A percentile compares a stretch with the other conserved stretches of the same genome.
Conservation (phyloP, 257 asterid species). For the Solanum rostratum region DNA sequence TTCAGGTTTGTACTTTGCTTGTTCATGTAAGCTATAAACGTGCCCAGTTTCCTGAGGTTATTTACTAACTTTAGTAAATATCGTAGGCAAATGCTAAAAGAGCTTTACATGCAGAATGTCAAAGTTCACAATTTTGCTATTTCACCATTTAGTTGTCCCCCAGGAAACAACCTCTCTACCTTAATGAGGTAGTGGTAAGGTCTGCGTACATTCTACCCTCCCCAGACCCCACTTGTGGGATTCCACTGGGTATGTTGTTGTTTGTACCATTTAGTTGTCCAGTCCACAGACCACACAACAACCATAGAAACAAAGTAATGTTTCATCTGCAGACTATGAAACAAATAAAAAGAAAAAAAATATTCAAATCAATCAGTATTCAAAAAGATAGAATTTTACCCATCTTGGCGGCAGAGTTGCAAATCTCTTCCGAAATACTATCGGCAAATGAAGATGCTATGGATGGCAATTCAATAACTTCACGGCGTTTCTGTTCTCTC, state of each 20-base stretch:
- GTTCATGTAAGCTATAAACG: background rate
- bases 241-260: too few relatives aligned
- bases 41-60: background rate
- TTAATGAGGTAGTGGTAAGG: too few relatives aligned
- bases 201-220: too few relatives aligned
- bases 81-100: background rate
- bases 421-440: conserved; percentile 89
- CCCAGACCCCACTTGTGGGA: too few relatives aligned
- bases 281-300: background rate
- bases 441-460: conserved; percentile 77
- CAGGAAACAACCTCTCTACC: too few relatives aligned
- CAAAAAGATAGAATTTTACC: conserved; percentile 38
- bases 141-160: background rate
- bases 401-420: conserved; percentile 98
- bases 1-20: background rate
- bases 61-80: background rate
- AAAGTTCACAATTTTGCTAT: background rate
- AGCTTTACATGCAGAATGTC: background rate
- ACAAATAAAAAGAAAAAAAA: background rate
- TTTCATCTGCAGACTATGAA: background rate
- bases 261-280: background rate
- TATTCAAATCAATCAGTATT: background rate
- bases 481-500: conserved; percentile 85
- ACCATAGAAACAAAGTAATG: background rate
- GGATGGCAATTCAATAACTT: conserved; percentile 64